Conservation (phyloP, 1,139 yeast genomes). For the Spathaspora jeffriesii region DNA sequence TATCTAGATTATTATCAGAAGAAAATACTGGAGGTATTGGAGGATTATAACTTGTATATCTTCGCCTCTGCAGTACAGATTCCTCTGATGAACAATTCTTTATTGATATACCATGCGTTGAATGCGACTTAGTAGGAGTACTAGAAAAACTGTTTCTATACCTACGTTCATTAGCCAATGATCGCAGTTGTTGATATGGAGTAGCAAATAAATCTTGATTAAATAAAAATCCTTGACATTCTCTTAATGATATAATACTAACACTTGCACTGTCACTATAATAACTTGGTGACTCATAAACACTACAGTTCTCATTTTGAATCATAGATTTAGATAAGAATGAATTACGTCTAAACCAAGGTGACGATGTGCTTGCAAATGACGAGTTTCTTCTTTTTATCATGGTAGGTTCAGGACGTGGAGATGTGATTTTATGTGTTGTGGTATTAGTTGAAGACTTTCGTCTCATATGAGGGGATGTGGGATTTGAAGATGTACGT, state of each 20-base stretch:
- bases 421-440: background rate
- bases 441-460: constrained; percentile 7
- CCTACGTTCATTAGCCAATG: constrained; percentile 40
- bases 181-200: constrained; percentile 59
- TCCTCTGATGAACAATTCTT: constrained; percentile 3
- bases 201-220: constrained; percentile 75
- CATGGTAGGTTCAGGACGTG: constrained; percentile 19
- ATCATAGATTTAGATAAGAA: constrained; percentile 65
- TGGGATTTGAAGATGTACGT: constrained; percentile 3
- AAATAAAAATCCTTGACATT: constrained; percentile 74
- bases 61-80: constrained; percentile 15
- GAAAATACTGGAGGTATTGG: constrained; percentile 25
- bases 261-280: constrained; percentile 30
- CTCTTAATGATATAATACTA: constrained; percentile 51
- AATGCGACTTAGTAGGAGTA: constrained; percentile 1
- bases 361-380: constrained; percentile 50
- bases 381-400: constrained; percentile 38
- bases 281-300: constrained; percentile 47
- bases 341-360: constrained; percentile 60
- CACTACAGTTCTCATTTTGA: constrained; percentile 56
- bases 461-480: constrained; percentile 9
- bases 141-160: constrained; percentile 15
- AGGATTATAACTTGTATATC: constrained; percentile 36
- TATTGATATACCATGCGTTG: background rate
- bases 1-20: constrained; percentile 9